Conservation (phyloP, 2,329 filamentous ascomycete genomes). For the Cladosporium halotolerans region DNA sequence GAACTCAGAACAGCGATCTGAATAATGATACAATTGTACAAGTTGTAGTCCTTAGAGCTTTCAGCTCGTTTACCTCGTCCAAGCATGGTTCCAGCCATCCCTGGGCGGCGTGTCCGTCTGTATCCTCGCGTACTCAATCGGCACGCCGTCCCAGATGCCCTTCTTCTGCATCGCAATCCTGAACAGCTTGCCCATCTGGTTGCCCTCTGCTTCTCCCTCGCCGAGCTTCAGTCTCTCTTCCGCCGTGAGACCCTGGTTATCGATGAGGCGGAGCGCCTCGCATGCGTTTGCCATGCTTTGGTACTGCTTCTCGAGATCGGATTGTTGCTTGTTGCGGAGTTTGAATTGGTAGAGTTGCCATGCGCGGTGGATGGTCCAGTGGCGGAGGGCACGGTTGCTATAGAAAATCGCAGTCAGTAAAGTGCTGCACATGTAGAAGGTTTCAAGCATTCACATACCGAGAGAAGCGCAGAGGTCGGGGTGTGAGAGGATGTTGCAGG, state of each 20-base stretch:
- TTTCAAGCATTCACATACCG: conserved; percentile 38
- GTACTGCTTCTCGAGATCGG: conserved; percentile 72
- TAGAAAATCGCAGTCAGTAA: background rate
- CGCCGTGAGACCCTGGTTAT: conserved; percentile 35
- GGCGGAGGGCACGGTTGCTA: conserved; percentile 70
- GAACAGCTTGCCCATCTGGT: conserved; percentile 68
- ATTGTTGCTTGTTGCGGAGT: conserved; percentile 56
- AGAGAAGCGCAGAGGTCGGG: conserved; percentile 77
- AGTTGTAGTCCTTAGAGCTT: conserved; percentile 17
- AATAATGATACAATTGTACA: conserved; percentile 5
- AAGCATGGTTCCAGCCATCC: conserved; percentile 87
- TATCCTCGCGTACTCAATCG: conserved; percentile 82
- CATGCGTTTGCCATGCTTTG: conserved; percentile 78
- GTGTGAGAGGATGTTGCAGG: conserved; percentile 61
- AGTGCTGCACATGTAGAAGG: background rate
- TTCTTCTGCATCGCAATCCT: conserved; percentile 86
- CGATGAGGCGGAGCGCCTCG: conserved; percentile 65
- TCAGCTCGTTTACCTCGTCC: conserved; percentile 56
- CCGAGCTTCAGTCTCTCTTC: conserved; percentile 22
- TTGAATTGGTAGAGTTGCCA: conserved; percentile 76
- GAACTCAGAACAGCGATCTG: background rate
- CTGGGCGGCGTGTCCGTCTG: conserved; percentile 77
- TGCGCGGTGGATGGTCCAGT: conserved; percentile 98
- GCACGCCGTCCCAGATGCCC: conserved; percentile 72
- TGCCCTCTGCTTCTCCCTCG: conserved; percentile 30